Evolutionary conservation across 306 rosid species (phyloP).

Genomic region (Prosopis cineraria): DNA sequence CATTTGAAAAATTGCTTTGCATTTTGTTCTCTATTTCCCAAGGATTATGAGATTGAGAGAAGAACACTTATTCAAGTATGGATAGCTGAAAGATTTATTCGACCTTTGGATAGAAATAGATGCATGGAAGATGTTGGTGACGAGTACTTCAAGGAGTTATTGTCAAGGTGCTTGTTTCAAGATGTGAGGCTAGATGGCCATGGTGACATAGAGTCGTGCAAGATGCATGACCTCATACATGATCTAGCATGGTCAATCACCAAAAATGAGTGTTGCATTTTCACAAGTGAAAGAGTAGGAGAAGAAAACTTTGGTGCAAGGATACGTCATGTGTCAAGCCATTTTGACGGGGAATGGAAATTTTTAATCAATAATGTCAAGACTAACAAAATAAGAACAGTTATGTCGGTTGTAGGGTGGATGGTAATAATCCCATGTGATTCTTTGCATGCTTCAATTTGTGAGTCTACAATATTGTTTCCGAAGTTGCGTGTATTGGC

Average conservation of each 20-base stretch:
- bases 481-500: not conserved
- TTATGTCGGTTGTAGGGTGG: not conserved
- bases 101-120: not conserved
- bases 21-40: constrained; percentile 27
- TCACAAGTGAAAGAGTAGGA: no score
- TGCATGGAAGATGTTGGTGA: constrained; percentile 18
- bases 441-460: not conserved
- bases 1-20: constrained; percentile 34
- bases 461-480: not conserved
- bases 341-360: not conserved
- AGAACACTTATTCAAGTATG: constrained; percentile 18
- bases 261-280: not conserved
- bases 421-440: not conserved
- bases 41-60: not conserved
- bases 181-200: not conserved
- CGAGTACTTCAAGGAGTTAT: not conserved
- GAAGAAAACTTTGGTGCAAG: not conserved
- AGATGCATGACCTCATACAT: constrained; percentile 36
- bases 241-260: not conserved
- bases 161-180: constrained; percentile 24
- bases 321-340: not conserved
- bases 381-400: not conserved
- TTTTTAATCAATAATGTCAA: not conserved
- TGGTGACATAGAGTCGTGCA: not conserved
- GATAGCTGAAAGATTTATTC: constrained; percentile 32